Evolutionary conservation across 352 stramenopile species (phyloP).

Genomic region (Pythium diclinum): DNA sequence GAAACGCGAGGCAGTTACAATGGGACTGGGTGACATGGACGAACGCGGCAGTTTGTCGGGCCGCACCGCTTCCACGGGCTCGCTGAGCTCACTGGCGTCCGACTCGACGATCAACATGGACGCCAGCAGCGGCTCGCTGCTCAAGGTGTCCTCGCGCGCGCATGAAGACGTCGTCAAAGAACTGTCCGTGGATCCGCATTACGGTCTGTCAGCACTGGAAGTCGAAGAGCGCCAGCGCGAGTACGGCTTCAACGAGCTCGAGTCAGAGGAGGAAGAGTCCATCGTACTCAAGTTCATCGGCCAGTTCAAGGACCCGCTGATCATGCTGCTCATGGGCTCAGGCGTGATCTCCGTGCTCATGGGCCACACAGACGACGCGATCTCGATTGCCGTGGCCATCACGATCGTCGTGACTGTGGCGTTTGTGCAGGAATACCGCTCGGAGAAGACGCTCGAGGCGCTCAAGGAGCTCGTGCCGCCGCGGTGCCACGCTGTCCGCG

Average conservation of each 20-base stretch:
- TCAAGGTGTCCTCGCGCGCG: conserved; percentile 33
- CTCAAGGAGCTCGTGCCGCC: conserved; percentile 80
- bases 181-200: conserved; percentile 60
- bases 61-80: conserved; percentile 21
- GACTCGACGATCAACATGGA: conserved; percentile 15
- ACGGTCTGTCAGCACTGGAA: conserved; percentile 51
- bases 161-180: conserved; percentile 64
- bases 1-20: not conserved
- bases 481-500: conserved; percentile 59
- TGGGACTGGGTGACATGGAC: not conserved
- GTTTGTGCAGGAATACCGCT: conserved; percentile 89
- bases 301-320: conserved; percentile 97
- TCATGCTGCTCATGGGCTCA: conserved; percentile 93
- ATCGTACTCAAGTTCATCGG: conserved; percentile 90
- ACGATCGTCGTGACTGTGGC: conserved; percentile 97
- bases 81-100: conserved; percentile 24
- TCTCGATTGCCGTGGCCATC: conserved; percentile 94
- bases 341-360: conserved; percentile 90
- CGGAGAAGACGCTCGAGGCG: conserved; percentile 83
- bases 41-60: conserved; percentile 15
- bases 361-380: conserved; percentile 93
- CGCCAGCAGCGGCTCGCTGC: not conserved
- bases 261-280: conserved; percentile 70
- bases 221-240: conserved; percentile 64
- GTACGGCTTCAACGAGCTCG: conserved; percentile 71